Evolutionary conservation across 257 asterid species (phyloP), one percentile per base, ranked within the genome.

Genomic region (Cordia subcordata): DNA sequence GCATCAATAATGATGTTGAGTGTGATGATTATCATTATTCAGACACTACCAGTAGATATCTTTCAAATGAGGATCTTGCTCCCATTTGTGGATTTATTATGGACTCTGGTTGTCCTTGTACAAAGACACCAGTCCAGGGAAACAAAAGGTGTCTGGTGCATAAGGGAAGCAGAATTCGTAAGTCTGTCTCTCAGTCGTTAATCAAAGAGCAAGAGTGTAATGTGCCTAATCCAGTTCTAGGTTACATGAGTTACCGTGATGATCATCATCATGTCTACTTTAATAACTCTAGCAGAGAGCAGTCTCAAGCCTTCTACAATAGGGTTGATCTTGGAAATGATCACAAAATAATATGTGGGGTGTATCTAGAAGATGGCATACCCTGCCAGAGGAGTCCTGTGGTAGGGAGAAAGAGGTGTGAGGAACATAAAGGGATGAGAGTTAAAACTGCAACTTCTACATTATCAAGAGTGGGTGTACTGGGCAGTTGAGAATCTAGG

Each of bases 101-200:
- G 60, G 66, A 38, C 55, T 53, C 57, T 70, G 80, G 80, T 18
- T 58, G 68, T 58, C 55, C 66, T 62, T 77, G 83, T 64, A 60
- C 56, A 38, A 65, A 53, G 55, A 58, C 58, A 49, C 78, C 80
- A 52, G 65, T 62, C 33, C 56, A 55, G 53, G 71, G 73, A 54
- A 74, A 71, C 55, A 78, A 71, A 65, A 71, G 81, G 44, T 71
- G 76, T 52, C 51, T 40, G 14, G 69, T 71, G 62, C 83, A 74
- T 19, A 74, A 65, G 57, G 83, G 81, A 53, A 49, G 55, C 61
- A 74, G 66, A 57, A 46, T 63, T 23, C 47, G 10, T 1, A 22
- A 20, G 52, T 60, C 65, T 21, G 16, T 17, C 60, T 49, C 64
- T 32, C 55, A 19, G 57, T 32, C 39, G 39, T 17, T 12, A 10